These are phyloP conservation scores for Claviceps pazoutovae DNA, from an alignment of 2,329 filamentous ascomycete genomes.

Conservation along the genomic window DNA sequence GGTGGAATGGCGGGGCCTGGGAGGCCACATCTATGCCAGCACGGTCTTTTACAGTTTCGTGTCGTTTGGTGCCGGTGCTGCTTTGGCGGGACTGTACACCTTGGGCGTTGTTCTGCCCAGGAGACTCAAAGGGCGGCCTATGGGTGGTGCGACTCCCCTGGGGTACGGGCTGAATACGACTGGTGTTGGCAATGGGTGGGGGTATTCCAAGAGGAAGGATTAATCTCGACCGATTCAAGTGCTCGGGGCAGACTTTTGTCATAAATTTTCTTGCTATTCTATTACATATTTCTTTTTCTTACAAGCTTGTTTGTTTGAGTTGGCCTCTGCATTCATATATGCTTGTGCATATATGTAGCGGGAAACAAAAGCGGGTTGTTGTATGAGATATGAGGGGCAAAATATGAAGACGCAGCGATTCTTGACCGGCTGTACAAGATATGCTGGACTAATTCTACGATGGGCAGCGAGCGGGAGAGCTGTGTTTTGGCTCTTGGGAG, in stretches of 20 bases:
- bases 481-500: too few relatives aligned
- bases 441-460: too few relatives aligned
- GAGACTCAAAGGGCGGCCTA: slow-evolving; percentile 32
- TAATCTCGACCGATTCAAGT: not conserved
- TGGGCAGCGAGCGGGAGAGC: too few relatives aligned
- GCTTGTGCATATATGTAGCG: not conserved
- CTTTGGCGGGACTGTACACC: slow-evolving; percentile 44
- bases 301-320: not conserved
- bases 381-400: not conserved
- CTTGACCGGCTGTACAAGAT: too few relatives aligned
- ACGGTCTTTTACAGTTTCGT: slow-evolving; percentile 49
- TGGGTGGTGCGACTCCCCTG: slow-evolving; percentile 44
- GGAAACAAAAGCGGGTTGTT: not conserved
- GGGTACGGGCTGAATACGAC: slow-evolving; percentile 36
- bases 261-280: not conserved
- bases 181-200: slow-evolving; percentile 43
- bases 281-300: not conserved
- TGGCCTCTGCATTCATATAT: not conserved
- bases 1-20: slow-evolving; percentile 52
- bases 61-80: slow-evolving; percentile 41
- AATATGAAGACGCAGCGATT: not conserved
- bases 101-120: slow-evolving; percentile 45
- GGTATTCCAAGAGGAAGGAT: slow-evolving; percentile 36
- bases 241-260: too few relatives aligned
- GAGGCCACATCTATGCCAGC: slow-evolving; percentile 48